Evolutionary conservation across 2,329 filamentous ascomycete species (phyloP).

Genomic region (Scedosporium minutisporum): DNA sequence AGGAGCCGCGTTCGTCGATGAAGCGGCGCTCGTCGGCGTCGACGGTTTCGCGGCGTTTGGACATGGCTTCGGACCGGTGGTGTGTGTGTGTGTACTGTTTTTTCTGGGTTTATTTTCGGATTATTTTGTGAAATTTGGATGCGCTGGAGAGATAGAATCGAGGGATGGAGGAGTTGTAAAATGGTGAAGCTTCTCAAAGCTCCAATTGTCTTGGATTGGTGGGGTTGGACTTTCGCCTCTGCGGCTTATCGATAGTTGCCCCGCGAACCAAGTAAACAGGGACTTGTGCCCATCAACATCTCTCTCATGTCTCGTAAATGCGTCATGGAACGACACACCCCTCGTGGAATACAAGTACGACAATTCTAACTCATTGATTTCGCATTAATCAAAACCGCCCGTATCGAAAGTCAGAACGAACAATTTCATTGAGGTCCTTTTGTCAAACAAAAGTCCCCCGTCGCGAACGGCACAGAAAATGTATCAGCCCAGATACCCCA

Average conservation of each 20-base stretch:
- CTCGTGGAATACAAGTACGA: too few relatives aligned
- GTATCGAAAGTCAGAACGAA: background rate
- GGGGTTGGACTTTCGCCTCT: background rate
- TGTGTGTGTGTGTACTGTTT: background rate
- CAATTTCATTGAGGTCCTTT: background rate
- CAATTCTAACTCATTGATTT: too few relatives aligned
- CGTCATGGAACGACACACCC: too few relatives aligned
- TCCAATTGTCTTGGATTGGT: background rate
- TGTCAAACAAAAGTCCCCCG: background rate
- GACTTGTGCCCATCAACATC: background rate
- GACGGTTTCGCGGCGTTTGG: constrained; percentile 39
- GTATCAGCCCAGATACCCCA: background rate
- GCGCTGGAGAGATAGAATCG: background rate
- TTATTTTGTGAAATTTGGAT: background rate
- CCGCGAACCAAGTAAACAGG: constrained; percentile 23
- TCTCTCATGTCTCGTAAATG: background rate
- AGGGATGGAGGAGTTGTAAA: background rate
- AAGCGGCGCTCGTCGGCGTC: constrained; percentile 73
- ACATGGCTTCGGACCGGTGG: constrained; percentile 15
- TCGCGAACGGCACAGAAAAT: background rate
- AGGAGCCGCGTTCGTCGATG: constrained; percentile 84
- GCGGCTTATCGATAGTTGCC: constrained; percentile 35
- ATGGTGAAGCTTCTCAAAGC: background rate
- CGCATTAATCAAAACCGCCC: too few relatives aligned
- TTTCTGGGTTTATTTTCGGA: background rate